A percentile compares a stretch with the other conserved stretches of the same genome.
phyloP scores from a whole-genome alignment of 495 filamentous ascomycete genomes.

The Podospora pseudopauciseta region DNA sequence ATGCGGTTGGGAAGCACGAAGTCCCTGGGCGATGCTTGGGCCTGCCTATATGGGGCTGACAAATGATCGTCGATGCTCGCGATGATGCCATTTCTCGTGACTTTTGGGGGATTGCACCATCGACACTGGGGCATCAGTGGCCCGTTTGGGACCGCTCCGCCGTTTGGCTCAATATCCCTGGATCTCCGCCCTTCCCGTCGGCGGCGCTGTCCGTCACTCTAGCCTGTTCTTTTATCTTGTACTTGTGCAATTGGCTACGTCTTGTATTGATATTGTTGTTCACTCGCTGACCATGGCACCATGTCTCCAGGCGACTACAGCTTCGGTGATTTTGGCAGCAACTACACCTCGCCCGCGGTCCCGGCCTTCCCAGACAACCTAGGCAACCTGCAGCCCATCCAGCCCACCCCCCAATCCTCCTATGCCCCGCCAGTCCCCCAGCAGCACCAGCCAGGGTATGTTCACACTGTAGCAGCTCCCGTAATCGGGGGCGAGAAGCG shows the following conservation, averaged over 20 bases:
- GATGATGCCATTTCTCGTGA: conserved; percentile 45
- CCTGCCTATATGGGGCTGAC: conserved; percentile 33
- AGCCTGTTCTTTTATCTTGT: conserved; percentile 13
- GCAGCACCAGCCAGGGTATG: conserved; percentile 42
- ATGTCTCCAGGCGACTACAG: conserved; percentile 52
- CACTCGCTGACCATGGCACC: conserved; percentile 39
- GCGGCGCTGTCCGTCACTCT: conserved; percentile 24
- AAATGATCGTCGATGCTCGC: conserved; percentile 34
- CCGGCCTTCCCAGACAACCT: conserved; percentile 42
- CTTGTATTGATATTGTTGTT: conserved; percentile 23
- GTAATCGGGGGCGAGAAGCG: conserved; percentile 49
- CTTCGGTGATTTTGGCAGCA: conserved; percentile 45
- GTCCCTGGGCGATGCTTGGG: conserved; percentile 15
- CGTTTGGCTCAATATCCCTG: conserved; percentile 25
- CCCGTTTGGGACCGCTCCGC: conserved; percentile 7
- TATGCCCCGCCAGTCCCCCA: conserved; percentile 37
- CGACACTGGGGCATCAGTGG: conserved; percentile 32
- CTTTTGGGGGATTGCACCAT: conserved; percentile 36
- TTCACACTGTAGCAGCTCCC: conserved; percentile 33
- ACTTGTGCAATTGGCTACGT: conserved; percentile 19
- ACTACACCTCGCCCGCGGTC: conserved; percentile 47
- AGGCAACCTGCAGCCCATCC: conserved; percentile 46
- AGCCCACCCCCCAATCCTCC: conserved; percentile 39
- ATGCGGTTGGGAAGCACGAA: conserved; percentile 23
- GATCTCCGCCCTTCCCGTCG: conserved; percentile 31